phyloP scores from a whole-genome alignment of 2,329 filamentous ascomycete species.

The Macrophomina pseudophaseolina region DNA sequence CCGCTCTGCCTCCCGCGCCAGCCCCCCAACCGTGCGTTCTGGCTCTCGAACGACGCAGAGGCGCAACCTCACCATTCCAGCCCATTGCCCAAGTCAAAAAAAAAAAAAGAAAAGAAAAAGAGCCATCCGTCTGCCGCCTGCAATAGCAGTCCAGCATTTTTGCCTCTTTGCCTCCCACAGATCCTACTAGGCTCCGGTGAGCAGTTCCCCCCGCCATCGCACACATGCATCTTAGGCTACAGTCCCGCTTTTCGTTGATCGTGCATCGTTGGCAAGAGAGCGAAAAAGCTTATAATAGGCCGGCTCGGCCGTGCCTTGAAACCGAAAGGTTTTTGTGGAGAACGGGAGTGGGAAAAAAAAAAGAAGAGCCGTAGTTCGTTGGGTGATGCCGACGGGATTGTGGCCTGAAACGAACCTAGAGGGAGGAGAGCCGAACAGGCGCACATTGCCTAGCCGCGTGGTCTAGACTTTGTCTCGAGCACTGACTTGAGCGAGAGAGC shows the following conservation, averaged over 20 bases:
- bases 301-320: background rate
- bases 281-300: constrained; percentile 4
- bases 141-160: no score
- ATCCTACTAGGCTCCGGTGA: background rate
- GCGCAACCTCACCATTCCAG: no score
- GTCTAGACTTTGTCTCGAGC: background rate
- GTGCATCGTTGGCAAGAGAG: background rate
- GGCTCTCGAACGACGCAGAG: no score
- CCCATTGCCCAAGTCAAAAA: no score
- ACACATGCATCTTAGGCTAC: background rate
- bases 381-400: background rate
- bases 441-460: background rate
- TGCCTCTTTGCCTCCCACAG: background rate
- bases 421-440: background rate
- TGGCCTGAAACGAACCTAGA: background rate
- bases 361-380: background rate
- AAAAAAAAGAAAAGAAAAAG: no score
- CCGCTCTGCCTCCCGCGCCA: no score
- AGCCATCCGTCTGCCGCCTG: no score
- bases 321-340: background rate
- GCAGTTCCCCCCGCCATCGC: no score
- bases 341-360: background rate
- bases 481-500: no score
- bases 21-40: no score
- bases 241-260: background rate